Evolutionary conservation across 768 basidiomycete species (phyloP).

Genomic region (Dioszegia hungarica): DNA sequence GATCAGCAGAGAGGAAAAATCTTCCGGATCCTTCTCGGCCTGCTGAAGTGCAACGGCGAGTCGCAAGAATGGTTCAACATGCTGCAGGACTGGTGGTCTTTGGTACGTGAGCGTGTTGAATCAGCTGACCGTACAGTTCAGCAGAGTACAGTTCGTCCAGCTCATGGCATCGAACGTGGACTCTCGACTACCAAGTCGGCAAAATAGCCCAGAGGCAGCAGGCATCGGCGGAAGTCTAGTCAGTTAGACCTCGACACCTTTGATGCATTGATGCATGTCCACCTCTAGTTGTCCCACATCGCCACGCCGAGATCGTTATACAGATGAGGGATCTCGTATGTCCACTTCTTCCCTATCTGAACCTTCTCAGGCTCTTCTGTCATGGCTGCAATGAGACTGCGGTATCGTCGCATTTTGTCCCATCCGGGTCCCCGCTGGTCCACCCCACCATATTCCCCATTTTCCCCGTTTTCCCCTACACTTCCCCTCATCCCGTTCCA

Average conservation of each 20-base stretch:
- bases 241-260: no score
- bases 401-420: neutral
- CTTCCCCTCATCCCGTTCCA: neutral
- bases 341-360: neutral
- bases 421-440: neutral
- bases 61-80: slow-evolving; percentile 6
- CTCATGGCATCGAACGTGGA: slow-evolving; percentile 5
- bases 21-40: slow-evolving; percentile 11
- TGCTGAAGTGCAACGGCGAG: slow-evolving; percentile 7
- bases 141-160: slow-evolving; percentile 10
- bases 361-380: neutral
- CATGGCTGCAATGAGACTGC: neutral
- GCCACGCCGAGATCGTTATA: neutral
- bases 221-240: no score
- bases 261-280: no score
- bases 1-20: slow-evolving; percentile 12
- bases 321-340: neutral
- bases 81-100: slow-evolving; percentile 12
- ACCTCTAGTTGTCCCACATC: neutral
- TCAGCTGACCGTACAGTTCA: slow-evolving; percentile 4
- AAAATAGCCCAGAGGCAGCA: neutral
- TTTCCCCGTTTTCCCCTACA: no score
- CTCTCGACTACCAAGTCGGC: slow-evolving; percentile 6
- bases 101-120: slow-evolving; percentile 1
- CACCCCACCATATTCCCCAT: neutral